Evolutionary conservation across 176 grass and related monocot genomes (phyloP).

Genomic region (Aegilops speltoides): DNA sequence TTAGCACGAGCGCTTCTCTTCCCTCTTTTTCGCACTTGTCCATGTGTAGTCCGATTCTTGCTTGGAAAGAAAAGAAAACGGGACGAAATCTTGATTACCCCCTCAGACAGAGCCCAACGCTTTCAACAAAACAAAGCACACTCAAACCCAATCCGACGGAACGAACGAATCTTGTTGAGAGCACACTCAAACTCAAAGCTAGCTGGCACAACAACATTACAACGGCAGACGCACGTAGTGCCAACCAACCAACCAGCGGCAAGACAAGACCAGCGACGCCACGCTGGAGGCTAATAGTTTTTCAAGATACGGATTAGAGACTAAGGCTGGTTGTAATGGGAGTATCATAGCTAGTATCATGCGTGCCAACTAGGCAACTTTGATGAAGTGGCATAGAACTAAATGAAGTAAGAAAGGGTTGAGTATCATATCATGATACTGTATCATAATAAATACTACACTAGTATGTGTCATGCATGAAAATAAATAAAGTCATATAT

Average conservation of each 20-base stretch:
- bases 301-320: slow-evolving; percentile 29
- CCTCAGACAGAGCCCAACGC: slow-evolving; percentile 8
- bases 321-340: no score
- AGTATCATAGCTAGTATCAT: no score
- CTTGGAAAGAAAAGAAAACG: slow-evolving; percentile 34
- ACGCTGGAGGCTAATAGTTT: not conserved
- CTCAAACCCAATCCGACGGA: slow-evolving; percentile 14
- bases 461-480: no score
- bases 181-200: no score
- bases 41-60: slow-evolving; percentile 8
- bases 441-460: no score
- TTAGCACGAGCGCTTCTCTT: not conserved
- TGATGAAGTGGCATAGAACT: no score
- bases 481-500: no score
- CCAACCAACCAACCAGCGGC: slow-evolving; percentile 24
- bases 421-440: no score
- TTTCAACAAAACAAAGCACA: slow-evolving; percentile 11
- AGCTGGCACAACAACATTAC: no score
- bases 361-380: no score
- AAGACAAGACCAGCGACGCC: slow-evolving; percentile 9
- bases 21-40: not conserved
- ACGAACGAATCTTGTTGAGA: not conserved
- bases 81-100: slow-evolving; percentile 14
- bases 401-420: no score
- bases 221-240: not conserved